Evolutionary conservation across 208 protist genomes (phyloP).

Genomic region (Leishmania gerbilli): DNA sequence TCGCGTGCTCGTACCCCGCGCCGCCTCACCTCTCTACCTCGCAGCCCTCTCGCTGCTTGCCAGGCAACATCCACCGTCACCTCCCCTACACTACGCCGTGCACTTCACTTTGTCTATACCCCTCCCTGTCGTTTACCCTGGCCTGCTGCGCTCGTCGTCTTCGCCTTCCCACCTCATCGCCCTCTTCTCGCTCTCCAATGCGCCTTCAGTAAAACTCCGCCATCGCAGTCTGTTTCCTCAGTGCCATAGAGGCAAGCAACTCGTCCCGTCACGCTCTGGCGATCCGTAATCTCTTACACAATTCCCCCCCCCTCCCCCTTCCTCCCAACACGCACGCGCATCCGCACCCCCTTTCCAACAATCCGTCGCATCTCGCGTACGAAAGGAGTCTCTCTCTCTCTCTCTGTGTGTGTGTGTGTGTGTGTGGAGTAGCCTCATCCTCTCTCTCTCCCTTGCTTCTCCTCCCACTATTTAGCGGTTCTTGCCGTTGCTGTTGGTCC

Average conservation of each 20-base stretch:
- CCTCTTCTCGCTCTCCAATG: neutral
- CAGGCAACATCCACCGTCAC: neutral
- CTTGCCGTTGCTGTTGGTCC: neutral
- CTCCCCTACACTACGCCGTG: neutral
- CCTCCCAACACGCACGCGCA: neutral
- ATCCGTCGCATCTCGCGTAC: neutral
- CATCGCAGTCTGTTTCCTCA: neutral
- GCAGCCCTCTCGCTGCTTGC: neutral
- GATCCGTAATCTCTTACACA: neutral
- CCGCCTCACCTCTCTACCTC: neutral
- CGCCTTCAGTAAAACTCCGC: neutral
- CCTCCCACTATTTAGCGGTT: neutral
- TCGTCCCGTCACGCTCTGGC: neutral
- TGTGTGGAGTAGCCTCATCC: neutral
- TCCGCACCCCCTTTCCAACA: neutral
- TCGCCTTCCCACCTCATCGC: neutral
- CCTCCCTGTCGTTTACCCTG: neutral
- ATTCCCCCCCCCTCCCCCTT: neutral
- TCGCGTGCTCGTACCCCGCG: neutral
- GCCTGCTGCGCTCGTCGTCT: neutral
- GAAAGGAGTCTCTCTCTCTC: neutral
- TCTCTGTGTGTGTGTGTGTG: too few relatives aligned
- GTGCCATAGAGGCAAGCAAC: neutral
- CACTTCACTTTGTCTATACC: neutral
- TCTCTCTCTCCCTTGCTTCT: neutral